A percentile compares a stretch with the other conserved stretches of the same genome.
Conservation (phyloP, 441 rosid species). For the Gossypium trilobum region DNA sequence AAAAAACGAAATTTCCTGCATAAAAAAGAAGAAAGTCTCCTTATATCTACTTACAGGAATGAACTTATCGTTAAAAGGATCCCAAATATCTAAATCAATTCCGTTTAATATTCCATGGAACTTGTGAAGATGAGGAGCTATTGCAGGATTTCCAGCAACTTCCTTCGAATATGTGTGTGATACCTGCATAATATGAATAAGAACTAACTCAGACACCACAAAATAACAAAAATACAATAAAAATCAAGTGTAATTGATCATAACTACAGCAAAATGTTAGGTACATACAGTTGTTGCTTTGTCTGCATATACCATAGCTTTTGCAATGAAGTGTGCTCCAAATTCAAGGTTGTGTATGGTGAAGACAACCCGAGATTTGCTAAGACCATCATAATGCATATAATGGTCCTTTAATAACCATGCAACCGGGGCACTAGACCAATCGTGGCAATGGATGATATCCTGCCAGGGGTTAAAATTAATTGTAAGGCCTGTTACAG, state of each 20-base stretch:
- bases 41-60: constrained; percentile 57
- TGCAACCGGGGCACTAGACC: constrained; percentile 90
- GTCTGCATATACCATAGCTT: constrained; percentile 75
- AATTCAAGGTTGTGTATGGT: constrained; percentile 93
- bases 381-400: constrained; percentile 67
- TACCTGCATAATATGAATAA: constrained; percentile 43
- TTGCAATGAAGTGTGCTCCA: constrained; percentile 59
- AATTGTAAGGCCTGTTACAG: background rate
- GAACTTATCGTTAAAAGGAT: constrained; percentile 72
- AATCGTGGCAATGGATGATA: constrained; percentile 92
- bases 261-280: background rate
- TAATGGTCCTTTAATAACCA: constrained; percentile 83
- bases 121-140: constrained; percentile 70
- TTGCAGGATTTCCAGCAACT: constrained; percentile 61
- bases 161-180: constrained; percentile 73
- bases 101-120: constrained; percentile 92
- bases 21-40: no score
- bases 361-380: constrained; percentile 76
- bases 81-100: constrained; percentile 93
- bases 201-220: constrained; percentile 2
- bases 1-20: background rate
- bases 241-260: background rate
- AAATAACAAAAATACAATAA: background rate
- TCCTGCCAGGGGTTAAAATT: constrained; percentile 44
- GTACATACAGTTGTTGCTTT: constrained; percentile 78